Base-by-base conservation (phyloP, 371 early-diverging fungal genomes). In the Actinomucor elegans region DNA sequence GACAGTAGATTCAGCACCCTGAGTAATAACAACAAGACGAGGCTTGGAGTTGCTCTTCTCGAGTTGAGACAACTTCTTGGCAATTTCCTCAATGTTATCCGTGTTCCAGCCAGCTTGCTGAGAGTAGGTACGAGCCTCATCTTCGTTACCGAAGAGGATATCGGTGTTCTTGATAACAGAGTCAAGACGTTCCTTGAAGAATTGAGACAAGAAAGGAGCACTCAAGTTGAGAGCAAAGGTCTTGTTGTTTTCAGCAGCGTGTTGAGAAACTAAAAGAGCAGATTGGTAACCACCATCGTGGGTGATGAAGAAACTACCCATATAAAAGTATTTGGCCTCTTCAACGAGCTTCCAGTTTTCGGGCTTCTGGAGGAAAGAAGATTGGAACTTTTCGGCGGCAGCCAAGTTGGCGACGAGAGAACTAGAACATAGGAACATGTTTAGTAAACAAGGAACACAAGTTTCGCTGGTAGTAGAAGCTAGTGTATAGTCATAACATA, bases 131-230 rank as follows among this genome's bases (percentile, higher is more conserved):
- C 75, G 87, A 37, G 97, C 96, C 69, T 97, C 98, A 65, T 90
- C 81, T 69, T 97, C 98, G 71, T 97, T 97, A 73, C 96, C 96
- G 69, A 96, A 96, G 55, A 98, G 68, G 38, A 94, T 66, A 68
- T 96, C 94, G 61, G 87, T 81, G 79, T 94, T 94, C 37, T 92
- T 89, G 48, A 90, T 57, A 27, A 88, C 75, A 52, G 81, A 80
- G 54, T 90, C 87, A 58, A 96, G 65, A 49, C 81, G 85, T 48
- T 87, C 79, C 72, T 82, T 90, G 85, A 94, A 96, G 87, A 95
- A 94, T 75, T 94, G 90, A 42, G 92, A 80, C 48, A 96, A 80
- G 81, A 96, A 98, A 37, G 96, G 95, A 29, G 98, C 98, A 48
- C 94, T 94, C 67, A 98, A 69, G 84, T 98, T 98, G 80, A 94